Conservation (phyloP, 169 alveolate genomes). For the Plasmodium gaboni region DNA sequence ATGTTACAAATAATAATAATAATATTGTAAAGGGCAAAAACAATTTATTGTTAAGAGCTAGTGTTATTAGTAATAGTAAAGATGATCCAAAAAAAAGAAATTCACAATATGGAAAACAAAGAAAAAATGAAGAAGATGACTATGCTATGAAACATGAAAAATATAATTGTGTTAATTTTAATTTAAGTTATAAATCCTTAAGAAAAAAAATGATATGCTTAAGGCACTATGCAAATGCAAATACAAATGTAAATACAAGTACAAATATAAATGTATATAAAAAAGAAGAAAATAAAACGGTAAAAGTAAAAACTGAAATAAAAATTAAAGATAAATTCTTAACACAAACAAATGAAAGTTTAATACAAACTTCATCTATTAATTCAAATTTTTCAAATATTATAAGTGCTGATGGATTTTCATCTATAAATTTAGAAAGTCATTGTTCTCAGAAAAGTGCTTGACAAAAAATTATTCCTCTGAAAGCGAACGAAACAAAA, state of each 20-base stretch:
- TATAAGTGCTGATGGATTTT: conserved; percentile 48
- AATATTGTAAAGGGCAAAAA: not conserved
- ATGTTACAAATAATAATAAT: not conserved
- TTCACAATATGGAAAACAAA: conserved; percentile 66
- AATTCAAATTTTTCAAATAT: conserved; percentile 52
- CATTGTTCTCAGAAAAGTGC: conserved; percentile 35
- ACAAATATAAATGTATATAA: not conserved
- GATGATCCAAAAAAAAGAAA: conserved; percentile 19
- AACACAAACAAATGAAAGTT: conserved; percentile 24
- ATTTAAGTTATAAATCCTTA: conserved; percentile 49
- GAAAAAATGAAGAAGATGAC: conserved; percentile 54
- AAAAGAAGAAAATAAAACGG: conserved; percentile 25
- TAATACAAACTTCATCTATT: conserved; percentile 46
- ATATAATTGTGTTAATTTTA: conserved; percentile 60
- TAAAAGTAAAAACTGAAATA: conserved; percentile 13
- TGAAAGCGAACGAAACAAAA: too few relatives aligned
- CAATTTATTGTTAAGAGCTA: conserved; percentile 13
- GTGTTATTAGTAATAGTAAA: conserved; percentile 16
- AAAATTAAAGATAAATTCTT: conserved; percentile 28
- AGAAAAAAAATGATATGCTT: conserved; percentile 69
- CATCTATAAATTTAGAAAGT: conserved; percentile 54
- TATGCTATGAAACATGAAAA: conserved; percentile 35
- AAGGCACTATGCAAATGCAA: conserved; percentile 24
- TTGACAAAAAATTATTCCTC: not conserved
- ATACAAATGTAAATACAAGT: not conserved